Evolutionary conservation across 768 basidiomycete species (phyloP).

Genomic region (Podaxis sp.): DNA sequence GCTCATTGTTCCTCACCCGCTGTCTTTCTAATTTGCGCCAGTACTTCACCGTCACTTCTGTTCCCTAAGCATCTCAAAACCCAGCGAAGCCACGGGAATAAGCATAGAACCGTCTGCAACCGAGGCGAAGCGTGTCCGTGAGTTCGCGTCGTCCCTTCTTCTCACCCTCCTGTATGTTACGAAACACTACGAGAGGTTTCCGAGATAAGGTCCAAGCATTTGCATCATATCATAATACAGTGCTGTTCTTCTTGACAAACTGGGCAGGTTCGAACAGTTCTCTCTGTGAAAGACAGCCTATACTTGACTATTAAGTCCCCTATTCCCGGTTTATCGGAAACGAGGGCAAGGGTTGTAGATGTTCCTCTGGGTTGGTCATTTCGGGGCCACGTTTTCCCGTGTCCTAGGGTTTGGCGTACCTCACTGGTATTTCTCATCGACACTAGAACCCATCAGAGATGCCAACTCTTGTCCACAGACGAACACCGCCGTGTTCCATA

Average conservation of each 20-base stretch:
- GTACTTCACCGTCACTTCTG: background rate
- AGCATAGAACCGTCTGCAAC: background rate
- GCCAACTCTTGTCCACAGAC: background rate
- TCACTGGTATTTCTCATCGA: background rate
- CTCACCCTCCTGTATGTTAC: background rate
- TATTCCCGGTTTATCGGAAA: background rate
- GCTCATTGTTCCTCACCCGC: too few relatives aligned
- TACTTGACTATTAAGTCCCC: background rate
- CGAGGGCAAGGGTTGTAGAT: background rate
- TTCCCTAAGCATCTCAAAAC: background rate
- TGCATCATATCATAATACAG: background rate
- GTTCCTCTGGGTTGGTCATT: background rate
- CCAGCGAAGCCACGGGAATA: slow-evolving; percentile 1
- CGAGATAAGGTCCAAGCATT: background rate
- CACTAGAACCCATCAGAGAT: background rate
- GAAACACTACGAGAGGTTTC: background rate
- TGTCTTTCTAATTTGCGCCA: background rate
- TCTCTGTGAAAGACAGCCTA: background rate
- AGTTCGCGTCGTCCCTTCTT: background rate
- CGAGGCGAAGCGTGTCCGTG: background rate
- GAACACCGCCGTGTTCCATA: background rate
- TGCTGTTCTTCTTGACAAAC: background rate
- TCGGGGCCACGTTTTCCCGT: background rate
- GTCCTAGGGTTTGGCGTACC: background rate
- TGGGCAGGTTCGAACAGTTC: background rate